Conservation (phyloP, 495 filamentous ascomycete genomes). For the Aspergillus avenaceus region DNA sequence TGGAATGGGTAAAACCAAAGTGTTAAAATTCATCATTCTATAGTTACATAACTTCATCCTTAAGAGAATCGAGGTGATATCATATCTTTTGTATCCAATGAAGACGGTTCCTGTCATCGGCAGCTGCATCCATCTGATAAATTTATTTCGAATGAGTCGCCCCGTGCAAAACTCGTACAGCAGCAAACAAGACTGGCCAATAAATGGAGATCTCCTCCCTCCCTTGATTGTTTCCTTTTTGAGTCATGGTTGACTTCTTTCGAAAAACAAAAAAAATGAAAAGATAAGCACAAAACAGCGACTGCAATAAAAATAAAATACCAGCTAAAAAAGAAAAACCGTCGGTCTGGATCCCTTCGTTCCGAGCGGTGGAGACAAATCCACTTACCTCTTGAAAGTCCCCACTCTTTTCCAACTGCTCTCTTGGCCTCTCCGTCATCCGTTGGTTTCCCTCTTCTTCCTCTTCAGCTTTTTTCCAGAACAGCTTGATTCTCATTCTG, state of each 20-base stretch:
- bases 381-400: not conserved
- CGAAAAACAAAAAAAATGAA: no score
- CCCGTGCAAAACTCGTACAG: no score
- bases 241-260: no score
- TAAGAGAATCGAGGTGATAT: not conserved
- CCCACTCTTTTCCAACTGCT: not conserved
- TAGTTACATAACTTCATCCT: no score
- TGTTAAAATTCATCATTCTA: no score
- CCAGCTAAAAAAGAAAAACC: not conserved
- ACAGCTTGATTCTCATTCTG: not conserved
- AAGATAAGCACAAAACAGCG: no score
- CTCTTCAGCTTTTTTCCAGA: constrained; percentile 7
- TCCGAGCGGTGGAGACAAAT: not conserved
- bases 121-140: not conserved
- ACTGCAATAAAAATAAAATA: no score
- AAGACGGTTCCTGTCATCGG: not conserved
- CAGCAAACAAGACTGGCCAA: not conserved
- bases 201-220: not conserved
- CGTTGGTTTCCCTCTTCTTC: not conserved
- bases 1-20: no score
- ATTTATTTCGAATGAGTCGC: no score
- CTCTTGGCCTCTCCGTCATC: constrained; percentile 2
- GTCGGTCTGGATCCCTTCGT: not conserved
- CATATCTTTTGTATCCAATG: not conserved
- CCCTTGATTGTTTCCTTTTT: not conserved